phyloP scores from a whole-genome alignment of 106 monocot genomes.

The Apostasia shenzhenica region DNA sequence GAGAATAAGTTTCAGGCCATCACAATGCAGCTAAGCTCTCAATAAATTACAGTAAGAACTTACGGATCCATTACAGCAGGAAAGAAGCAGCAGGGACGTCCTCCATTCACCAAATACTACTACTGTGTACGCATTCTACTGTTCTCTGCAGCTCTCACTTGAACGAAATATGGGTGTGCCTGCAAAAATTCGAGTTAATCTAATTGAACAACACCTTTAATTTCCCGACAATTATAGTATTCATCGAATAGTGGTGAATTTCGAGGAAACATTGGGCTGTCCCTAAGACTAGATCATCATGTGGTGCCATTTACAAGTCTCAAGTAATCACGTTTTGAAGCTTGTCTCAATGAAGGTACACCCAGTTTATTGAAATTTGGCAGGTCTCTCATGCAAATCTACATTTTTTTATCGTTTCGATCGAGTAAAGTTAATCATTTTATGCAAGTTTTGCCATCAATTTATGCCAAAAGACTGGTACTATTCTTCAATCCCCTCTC shows the following conservation, averaged over 20 bases:
- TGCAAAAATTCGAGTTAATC: conserved; percentile 13
- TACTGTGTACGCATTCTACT: conserved; percentile 42
- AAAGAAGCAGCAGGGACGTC: no score
- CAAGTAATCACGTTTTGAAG: neutral
- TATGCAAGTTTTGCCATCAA: no score
- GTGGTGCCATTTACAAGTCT: neutral
- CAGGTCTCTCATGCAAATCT: no score
- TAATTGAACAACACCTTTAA: neutral
- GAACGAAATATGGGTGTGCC: conserved; percentile 78
- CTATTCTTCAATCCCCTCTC: no score
- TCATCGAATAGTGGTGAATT: neutral
- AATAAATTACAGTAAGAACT: no score
- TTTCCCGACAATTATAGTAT: neutral
- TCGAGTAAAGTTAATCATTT: no score
- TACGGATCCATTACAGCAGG: no score
- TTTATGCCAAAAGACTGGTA: no score
- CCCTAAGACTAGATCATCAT: neutral
- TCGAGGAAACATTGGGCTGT: neutral
- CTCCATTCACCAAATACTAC: no score
- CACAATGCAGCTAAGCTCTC: no score
- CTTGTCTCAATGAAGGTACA: neutral
- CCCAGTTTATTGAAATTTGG: neutral
- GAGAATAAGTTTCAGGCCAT: no score
- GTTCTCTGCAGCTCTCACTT: conserved; percentile 77
- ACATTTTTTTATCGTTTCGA: no score